Evolutionary conservation across 1,139 yeast genomes (phyloP).

Genomic region (Pichia sp.): DNA sequence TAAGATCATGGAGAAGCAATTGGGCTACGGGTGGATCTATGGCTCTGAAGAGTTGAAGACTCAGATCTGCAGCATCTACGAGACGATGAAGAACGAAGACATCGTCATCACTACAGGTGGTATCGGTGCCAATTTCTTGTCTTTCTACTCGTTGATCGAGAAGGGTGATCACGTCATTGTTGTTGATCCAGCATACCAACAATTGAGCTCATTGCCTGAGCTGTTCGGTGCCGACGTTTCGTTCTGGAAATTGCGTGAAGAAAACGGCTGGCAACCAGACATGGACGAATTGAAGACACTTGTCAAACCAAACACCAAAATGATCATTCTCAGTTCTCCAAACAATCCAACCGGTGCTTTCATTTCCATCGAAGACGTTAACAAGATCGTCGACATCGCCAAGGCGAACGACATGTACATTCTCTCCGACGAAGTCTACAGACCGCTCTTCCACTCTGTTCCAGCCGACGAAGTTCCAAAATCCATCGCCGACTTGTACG

Average conservation of each 20-base stretch:
- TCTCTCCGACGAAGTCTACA: slow-evolving; percentile 55
- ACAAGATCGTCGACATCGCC: slow-evolving; percentile 42
- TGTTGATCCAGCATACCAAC: slow-evolving; percentile 54
- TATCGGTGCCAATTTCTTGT: slow-evolving; percentile 54
- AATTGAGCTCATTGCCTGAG: slow-evolving; percentile 48
- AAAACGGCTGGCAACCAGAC: slow-evolving; percentile 40
- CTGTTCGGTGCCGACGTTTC: slow-evolving; percentile 48
- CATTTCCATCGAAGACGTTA: slow-evolving; percentile 38
- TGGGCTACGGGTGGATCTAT: slow-evolving; percentile 48
- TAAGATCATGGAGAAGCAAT: slow-evolving; percentile 27
- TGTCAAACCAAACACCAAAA: slow-evolving; percentile 39
- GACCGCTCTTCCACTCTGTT: slow-evolving; percentile 49
- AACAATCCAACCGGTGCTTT: slow-evolving; percentile 56
- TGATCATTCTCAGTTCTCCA: slow-evolving; percentile 52
- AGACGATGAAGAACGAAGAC: slow-evolving; percentile 27
- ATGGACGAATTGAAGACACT: slow-evolving; percentile 35
- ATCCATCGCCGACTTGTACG: slow-evolving; percentile 45
- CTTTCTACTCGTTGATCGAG: slow-evolving; percentile 46
- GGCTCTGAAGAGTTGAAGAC: slow-evolving; percentile 44
- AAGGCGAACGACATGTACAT: slow-evolving; percentile 36
- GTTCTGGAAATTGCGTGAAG: slow-evolving; percentile 35
- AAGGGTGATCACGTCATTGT: slow-evolving; percentile 50
- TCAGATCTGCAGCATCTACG: slow-evolving; percentile 21
- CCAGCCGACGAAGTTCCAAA: slow-evolving; percentile 33
- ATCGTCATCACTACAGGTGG: slow-evolving; percentile 57